Evolutionary conservation across 345 rosid genomes (phyloP), one percentile per base, ranked within the genome.

Genomic region (Melastoma malabathricum): DNA sequence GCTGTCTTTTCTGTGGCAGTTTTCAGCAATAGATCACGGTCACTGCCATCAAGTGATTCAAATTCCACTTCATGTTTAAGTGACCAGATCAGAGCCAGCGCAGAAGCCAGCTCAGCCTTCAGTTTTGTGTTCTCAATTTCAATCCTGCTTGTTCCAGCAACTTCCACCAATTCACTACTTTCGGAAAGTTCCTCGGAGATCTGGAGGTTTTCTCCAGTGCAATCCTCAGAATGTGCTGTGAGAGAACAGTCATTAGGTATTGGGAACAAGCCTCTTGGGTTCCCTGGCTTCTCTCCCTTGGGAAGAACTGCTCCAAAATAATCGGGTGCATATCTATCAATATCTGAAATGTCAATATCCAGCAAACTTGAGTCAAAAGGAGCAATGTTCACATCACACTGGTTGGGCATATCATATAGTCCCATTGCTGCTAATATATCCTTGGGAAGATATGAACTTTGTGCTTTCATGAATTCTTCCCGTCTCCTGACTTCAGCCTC

Each of bases 101-200:
- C 84, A 61, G 95, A 83, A 72, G 99, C 99, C 68, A 88, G 94
- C 46, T 93, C 97, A 47, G 99, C 99, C 78, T 83, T 93, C 61
- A 93, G 74, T 69, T 75, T 93, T 63, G 90, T 94, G 66, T 88
- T 93, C 77, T 93, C 97, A 57, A 93, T 97, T 73, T 93, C 99
- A 65, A 80, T 60, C 74, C 72, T 85, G 76, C 94, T 85, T 29
- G 99, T 93, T 59, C 99, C 99, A 56, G 86, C 94, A 57, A 93
- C 76, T 65, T 88, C 97, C 53, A 74, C 58, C 63, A 83, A 54
- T 43, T 88, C 94, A 75, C 72, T 75, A 43, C 64, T 76, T 59
- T 79, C 90, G 31, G 78, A 79, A 46, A 81, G 70, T 52, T 74
- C 87, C 48, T 67, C 82, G 27, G 61, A 31, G 44, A 64, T 75